These are phyloP conservation scores for Irineochytrium annulatum DNA, from an alignment of 192 early-diverging fungal species.

Conservation along the genomic window DNA sequence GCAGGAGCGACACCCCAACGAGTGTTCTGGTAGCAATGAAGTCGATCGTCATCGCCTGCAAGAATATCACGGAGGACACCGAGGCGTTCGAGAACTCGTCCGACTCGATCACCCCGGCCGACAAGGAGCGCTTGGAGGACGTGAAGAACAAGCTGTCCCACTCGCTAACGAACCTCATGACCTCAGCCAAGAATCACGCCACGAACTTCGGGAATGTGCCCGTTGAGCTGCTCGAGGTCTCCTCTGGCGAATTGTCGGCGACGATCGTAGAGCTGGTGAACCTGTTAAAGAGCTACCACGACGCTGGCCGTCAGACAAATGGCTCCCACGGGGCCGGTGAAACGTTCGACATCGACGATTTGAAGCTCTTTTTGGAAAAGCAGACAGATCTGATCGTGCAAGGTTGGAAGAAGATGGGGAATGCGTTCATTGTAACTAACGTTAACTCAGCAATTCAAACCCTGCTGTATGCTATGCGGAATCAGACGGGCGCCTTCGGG, in stretches of 20 bases:
- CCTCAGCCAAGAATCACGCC: conserved; percentile 74
- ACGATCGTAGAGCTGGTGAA: conserved; percentile 76
- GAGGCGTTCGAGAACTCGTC: conserved; percentile 55
- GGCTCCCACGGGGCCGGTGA: too few species aligned
- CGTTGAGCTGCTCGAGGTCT: conserved; percentile 70
- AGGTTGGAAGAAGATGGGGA: too few species aligned
- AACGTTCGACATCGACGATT: conserved; percentile 33
- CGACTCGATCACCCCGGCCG: conserved; percentile 43
- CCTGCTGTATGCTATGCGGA: conserved; percentile 58
- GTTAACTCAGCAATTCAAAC: conserved; percentile 76
- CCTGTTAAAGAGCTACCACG: conserved; percentile 39
- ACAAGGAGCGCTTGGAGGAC: conserved; percentile 44
- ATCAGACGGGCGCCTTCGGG: conserved; percentile 34
- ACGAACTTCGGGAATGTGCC: conserved; percentile 55
- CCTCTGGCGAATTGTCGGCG: conserved; percentile 72
- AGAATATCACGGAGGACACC: conserved; percentile 76
- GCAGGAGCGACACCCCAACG: conserved; percentile 63
- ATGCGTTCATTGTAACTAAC: too few species aligned
- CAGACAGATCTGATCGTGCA: conserved; percentile 75
- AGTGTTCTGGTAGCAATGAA: conserved; percentile 77
- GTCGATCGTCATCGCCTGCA: conserved; percentile 75
- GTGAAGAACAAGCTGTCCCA: conserved; percentile 61
- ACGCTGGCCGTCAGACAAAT: too few species aligned
- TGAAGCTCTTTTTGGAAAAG: conserved; percentile 59
- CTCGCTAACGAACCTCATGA: conserved; percentile 64